Base-by-base conservation (phyloP, 2,329 filamentous ascomycete genomes). In the Colletotrichum siamense region DNA sequence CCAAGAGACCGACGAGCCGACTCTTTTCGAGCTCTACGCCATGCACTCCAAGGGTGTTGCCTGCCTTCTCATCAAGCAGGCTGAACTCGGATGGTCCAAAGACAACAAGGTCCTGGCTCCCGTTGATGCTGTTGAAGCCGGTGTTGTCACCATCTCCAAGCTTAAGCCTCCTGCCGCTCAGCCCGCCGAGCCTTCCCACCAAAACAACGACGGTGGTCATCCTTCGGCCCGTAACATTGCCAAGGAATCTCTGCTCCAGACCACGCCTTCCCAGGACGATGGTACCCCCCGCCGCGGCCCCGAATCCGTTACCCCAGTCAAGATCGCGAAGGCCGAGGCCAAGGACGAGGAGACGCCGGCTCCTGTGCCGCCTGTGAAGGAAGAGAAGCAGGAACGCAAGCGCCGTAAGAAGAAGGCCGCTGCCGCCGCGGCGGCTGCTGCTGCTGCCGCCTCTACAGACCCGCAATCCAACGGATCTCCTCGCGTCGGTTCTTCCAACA, bases 11-110 rank as follows among this genome's bases (percentile, higher is more conserved):
- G 93, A 94, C 26, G 94, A 97, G 78, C 92, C 92, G 18, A 92
- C 94, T 0, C 87, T 98, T 16, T 99, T 99, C 81, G 97, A 99
- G 87, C 90, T 99, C 12, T 99, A 99, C 83, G 94, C 95, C 36
- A 98, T 98, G 94, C 96, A 99, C 85, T 98, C 97, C 13, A 98
- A 96, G 86, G 97, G 97, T 77, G 96, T 99, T n/a, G 96, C 96
- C 22, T 96, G 95, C 81, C 84, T 99, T 69, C 93, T 93, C 78
- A 92, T 99, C 83, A 96, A 94, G 84, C 95, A 96, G 83, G 92
- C 93, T 68, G 96, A 99, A 85, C 89, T 99, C 65, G 97, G 98
- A 34, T 99, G 96, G 96, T 94, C 94, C 80, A 92, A 92, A 80
- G 95, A 98, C 77, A 96, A 96, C 85, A 98, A 98, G 88, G 95